These are phyloP conservation scores for Tolypocladium guangdongense DNA, from an alignment of 2,329 filamentous ascomycete species.

Conservation along the genomic window DNA sequence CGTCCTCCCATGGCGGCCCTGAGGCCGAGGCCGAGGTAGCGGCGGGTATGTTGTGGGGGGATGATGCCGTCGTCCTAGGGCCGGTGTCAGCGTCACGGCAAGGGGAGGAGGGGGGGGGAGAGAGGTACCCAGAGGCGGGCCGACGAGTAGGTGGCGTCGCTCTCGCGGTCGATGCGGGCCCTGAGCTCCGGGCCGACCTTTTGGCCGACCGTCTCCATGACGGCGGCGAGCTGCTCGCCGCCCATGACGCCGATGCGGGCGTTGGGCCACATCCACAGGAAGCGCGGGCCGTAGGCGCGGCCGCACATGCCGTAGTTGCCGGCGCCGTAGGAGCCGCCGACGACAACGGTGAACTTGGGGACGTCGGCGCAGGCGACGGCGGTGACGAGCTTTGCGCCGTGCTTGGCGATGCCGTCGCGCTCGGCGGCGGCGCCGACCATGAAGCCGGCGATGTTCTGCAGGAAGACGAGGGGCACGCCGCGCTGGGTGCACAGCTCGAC, in stretches of 20 bases:
- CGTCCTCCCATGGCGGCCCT: constrained; percentile 60
- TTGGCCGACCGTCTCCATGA: constrained; percentile 92
- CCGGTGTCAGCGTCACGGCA: not conserved
- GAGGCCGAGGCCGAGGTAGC: constrained; percentile 62
- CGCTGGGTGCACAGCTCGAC: constrained; percentile 90
- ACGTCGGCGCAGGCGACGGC: constrained; percentile 90
- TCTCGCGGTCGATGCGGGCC: constrained; percentile 79
- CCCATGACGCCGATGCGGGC: constrained; percentile 97
- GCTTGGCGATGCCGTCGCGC: constrained; percentile 91
- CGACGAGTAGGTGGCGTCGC: constrained; percentile 77
- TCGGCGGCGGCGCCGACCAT: constrained; percentile 95
- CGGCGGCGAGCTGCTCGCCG: constrained; percentile 75
- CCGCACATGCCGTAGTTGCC: constrained; percentile 99
- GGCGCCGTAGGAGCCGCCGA: constrained; percentile 86
- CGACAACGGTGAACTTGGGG: constrained; percentile 92
- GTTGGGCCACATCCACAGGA: constrained; percentile 96
- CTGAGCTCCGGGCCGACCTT: constrained; percentile 70
- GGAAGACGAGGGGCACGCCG: constrained; percentile 78
- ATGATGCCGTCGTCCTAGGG: constrained; percentile 66
- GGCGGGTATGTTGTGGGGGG: constrained; percentile 63
- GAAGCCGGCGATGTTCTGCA: constrained; percentile 96
- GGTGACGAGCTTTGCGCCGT: constrained; percentile 92
- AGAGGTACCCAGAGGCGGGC: constrained; percentile 72
- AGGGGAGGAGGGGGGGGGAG: not conserved
- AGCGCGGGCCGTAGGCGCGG: constrained; percentile 79